Conservation (phyloP, 345 rosid genomes). For the Boechera divaricarpa region DNA sequence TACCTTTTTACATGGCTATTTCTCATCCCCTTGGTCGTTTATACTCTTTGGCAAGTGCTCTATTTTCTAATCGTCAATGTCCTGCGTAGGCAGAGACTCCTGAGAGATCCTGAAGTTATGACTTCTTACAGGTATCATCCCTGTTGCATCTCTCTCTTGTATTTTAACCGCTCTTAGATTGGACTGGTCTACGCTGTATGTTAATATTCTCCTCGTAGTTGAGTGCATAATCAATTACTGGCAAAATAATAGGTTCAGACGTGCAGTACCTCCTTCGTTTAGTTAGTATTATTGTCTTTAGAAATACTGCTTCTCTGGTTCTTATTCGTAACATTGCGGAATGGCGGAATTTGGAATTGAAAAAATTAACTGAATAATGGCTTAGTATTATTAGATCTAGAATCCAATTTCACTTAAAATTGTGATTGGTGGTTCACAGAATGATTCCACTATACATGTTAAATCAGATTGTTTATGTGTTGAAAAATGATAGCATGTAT, state of each 20-base stretch:
- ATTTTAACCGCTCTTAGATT: background rate
- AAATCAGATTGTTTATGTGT: background rate
- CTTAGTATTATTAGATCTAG: background rate
- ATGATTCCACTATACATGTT: background rate
- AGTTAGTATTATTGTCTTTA: background rate
- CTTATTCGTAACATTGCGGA: background rate
- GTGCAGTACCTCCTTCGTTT: background rate
- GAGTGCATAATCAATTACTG: background rate
- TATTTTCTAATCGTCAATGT: constrained; percentile 93
- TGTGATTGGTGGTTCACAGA: background rate
- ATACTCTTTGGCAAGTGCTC: constrained; percentile 88
- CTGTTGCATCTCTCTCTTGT: background rate
- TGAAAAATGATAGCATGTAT: background rate
- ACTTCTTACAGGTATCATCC: constrained; percentile 82
- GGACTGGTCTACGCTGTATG: background rate
- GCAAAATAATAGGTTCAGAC: background rate
- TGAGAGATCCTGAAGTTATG: constrained; percentile 99
- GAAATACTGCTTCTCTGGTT: background rate
- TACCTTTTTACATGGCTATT: constrained; percentile 89
- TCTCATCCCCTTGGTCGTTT: constrained; percentile 80
- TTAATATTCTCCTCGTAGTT: background rate
- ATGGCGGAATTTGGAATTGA: background rate
- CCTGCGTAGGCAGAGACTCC: constrained; percentile 82
- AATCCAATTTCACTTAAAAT: background rate
- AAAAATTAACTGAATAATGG: background rate